Percentiles rank a stretch among this genome's conserved stretches.
phyloP scores from a whole-genome alignment of 2,329 filamentous ascomycete genomes.

The Aotearoamyces nothofagi region DNA sequence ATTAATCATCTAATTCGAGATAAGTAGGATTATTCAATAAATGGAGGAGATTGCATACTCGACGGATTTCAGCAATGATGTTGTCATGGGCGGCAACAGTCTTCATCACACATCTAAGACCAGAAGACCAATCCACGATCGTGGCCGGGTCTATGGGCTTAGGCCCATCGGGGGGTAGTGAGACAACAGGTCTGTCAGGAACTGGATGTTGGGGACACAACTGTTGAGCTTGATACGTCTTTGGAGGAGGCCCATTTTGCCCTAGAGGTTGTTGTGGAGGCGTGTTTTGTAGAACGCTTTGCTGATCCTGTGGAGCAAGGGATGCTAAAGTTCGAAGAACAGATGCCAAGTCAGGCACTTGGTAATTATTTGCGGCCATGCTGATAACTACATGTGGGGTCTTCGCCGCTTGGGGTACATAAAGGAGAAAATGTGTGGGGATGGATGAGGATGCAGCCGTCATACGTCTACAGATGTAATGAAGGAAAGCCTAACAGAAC shows the following conservation, averaged over 20 bases:
- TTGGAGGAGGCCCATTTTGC: constrained; percentile 1
- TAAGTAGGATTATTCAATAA: constrained; percentile 4
- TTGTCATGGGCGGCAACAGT: constrained; percentile 28
- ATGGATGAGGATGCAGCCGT: no score
- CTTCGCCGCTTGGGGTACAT: no score
- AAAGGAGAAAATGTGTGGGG: no score
- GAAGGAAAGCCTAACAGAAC: no score
- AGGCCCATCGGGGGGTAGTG: constrained; percentile 2
- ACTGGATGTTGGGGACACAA: constrained; percentile 3
- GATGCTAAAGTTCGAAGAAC: constrained; percentile 17
- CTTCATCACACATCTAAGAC: constrained; percentile 33
- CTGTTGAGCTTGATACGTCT: constrained; percentile 1
- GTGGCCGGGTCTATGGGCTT: constrained; percentile 24
- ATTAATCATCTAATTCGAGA: constrained; percentile 37
- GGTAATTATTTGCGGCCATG: constrained; percentile 12
- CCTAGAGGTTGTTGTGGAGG: constrained; percentile 4
- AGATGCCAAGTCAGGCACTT: constrained; percentile 18
- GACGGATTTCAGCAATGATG: constrained; percentile 26
- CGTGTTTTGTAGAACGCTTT: constrained; percentile 1
- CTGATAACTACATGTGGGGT: no score
- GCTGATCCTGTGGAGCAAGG: constrained; percentile 12
- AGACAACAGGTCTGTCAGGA: constrained; percentile 2
- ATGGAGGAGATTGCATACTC: constrained; percentile 9
- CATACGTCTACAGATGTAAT: no score
- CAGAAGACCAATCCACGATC: constrained; percentile 34